Evolutionary conservation across 352 stramenopile species (phyloP).

Genomic region (Poterioochromonas sp.): DNA sequence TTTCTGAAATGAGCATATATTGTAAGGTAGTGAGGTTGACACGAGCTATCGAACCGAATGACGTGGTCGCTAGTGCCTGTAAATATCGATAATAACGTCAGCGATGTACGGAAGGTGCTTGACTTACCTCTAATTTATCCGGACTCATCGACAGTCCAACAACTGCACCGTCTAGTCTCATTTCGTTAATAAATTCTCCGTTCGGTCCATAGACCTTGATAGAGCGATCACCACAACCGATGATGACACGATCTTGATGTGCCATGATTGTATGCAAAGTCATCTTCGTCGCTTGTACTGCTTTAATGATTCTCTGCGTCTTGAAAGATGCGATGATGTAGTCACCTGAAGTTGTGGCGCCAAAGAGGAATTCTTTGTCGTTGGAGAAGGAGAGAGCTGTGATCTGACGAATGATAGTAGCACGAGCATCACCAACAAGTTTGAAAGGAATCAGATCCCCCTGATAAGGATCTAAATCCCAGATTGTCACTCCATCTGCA

Average conservation of each 20-base stretch:
- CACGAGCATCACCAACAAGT: neutral
- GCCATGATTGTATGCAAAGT: neutral
- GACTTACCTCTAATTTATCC: conserved; percentile 48
- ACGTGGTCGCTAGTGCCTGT: neutral
- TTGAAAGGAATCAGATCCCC: conserved; percentile 54
- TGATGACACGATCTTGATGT: conserved; percentile 48
- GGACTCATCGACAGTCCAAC: conserved; percentile 50
- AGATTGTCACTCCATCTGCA: conserved; percentile 62
- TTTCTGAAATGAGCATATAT: conserved; percentile 56
- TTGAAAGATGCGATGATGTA: conserved; percentile 68
- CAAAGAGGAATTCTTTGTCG: conserved; percentile 65
- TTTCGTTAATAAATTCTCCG: conserved; percentile 60
- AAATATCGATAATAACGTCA: neutral
- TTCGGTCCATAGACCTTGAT: conserved; percentile 63
- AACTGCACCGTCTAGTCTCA: conserved; percentile 58
- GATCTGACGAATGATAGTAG: conserved; percentile 52
- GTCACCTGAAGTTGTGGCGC: conserved; percentile 69
- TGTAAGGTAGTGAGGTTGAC: neutral
- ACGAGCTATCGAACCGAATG: neutral
- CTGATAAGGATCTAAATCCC: conserved; percentile 67
- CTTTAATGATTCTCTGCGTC: conserved; percentile 41
- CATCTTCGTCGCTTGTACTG: neutral
- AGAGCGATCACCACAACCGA: conserved; percentile 69
- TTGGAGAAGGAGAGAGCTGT: conserved; percentile 67
- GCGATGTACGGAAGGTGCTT: neutral